Evolutionary conservation across 2,329 filamentous ascomycete species (phyloP).

Genomic region (Epichloe brachyelytri): DNA sequence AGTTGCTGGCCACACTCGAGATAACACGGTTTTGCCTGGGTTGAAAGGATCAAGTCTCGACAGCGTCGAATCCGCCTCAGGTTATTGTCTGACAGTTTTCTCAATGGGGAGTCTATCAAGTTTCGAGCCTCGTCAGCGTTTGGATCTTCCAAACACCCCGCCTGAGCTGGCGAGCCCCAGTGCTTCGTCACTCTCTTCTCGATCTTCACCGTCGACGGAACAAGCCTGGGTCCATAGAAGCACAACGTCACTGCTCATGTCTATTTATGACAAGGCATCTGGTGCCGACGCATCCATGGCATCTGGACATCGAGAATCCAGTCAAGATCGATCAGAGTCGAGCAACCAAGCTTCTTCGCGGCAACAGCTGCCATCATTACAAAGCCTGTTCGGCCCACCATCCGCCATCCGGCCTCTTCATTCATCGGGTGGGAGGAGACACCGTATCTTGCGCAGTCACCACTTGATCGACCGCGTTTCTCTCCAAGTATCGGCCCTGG

Average conservation of each 20-base stretch:
- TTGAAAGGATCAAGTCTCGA: neutral
- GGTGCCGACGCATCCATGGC: constrained; percentile 29
- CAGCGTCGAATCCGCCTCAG: neutral
- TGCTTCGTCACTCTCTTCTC: constrained; percentile 33
- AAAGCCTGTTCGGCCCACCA: constrained; percentile 41
- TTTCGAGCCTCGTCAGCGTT: constrained; percentile 36
- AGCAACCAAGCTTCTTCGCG: constrained; percentile 18
- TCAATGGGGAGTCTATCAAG: constrained; percentile 44
- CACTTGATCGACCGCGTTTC: constrained; percentile 33
- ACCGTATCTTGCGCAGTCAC: constrained; percentile 29
- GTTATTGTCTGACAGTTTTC: constrained; percentile 12
- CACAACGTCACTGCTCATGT: constrained; percentile 40
- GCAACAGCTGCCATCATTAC: constrained; percentile 42
- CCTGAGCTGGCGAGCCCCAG: constrained; percentile 41
- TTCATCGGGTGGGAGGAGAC: constrained; percentile 36
- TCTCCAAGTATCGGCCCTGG: constrained; percentile 25
- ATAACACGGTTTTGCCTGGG: neutral
- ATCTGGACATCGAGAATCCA: constrained; percentile 24
- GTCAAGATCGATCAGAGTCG: constrained; percentile 22
- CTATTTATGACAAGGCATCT: constrained; percentile 39
- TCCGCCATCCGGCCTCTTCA: constrained; percentile 29
- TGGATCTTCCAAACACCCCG: constrained; percentile 39
- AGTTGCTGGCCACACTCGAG: neutral
- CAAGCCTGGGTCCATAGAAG: constrained; percentile 29
- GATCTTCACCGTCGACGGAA: constrained; percentile 29